Evolutionary conservation across 108 stramenopile species (phyloP).

Genomic region (Pseudonitzschia multistriata): DNA sequence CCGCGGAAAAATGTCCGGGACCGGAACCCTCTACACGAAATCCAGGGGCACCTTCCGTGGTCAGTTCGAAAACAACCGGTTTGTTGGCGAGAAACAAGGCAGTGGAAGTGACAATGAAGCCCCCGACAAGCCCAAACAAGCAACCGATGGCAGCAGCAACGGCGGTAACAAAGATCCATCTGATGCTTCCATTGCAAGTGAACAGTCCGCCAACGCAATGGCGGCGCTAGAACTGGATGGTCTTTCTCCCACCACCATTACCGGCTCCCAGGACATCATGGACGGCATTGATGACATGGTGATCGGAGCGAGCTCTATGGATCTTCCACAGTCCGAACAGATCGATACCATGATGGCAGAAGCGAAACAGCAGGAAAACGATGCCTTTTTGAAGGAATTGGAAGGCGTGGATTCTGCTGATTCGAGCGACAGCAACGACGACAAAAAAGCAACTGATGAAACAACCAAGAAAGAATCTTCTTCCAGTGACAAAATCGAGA

Average conservation of each 20-base stretch:
- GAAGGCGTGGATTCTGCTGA: background rate
- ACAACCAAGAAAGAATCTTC: background rate
- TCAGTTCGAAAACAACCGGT: conserved; percentile 19
- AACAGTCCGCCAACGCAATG: background rate
- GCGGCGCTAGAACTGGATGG: background rate
- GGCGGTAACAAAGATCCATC: background rate
- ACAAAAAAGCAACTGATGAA: background rate
- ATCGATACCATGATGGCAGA: background rate
- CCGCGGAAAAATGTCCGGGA: conserved; percentile 26
- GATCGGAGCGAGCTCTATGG: background rate
- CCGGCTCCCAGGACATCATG: background rate
- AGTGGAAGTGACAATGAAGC: background rate
- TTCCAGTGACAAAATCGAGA: no score
- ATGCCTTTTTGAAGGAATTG: conserved; percentile 2
- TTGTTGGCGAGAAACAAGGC: conserved; percentile 5
- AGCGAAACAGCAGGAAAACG: background rate
- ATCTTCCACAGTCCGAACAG: background rate
- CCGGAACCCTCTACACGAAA: conserved; percentile 25
- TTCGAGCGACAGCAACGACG: background rate
- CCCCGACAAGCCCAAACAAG: background rate
- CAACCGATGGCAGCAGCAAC: background rate
- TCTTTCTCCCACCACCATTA: background rate
- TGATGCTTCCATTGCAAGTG: background rate
- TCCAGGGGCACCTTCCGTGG: conserved; percentile 12
- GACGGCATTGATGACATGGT: conserved; percentile 2